Percentiles rank a stretch among this genome's conserved stretches.
phyloP scores from a whole-genome alignment of 352 stramenopile genomes.

The Phytophthora citrophthora region DNA sequence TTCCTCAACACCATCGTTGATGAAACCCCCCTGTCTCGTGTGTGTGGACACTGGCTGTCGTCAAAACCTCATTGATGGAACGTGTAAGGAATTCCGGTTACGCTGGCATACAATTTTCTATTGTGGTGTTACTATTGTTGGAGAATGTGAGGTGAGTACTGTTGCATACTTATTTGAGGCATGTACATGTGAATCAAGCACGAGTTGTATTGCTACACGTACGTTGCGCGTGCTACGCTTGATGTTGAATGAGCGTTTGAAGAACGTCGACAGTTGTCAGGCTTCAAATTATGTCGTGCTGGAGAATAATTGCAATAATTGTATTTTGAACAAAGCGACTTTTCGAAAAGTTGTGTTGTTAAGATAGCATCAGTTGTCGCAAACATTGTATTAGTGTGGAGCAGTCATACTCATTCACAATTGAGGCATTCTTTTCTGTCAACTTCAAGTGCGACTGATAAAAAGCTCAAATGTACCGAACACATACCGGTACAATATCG shows the following conservation, averaged over 20 bases:
- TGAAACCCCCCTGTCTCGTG: too few species aligned
- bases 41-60: too few species aligned
- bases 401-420: too few species aligned
- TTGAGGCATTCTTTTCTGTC: background rate
- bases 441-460: background rate
- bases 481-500: too few species aligned
- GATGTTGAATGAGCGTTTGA: background rate
- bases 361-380: background rate
- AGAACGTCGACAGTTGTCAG: background rate
- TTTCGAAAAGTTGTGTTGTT: background rate
- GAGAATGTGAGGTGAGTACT: too few species aligned
- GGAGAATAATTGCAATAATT: background rate
- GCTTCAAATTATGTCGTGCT: background rate
- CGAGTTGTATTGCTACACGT: background rate
- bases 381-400: too few species aligned
- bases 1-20: too few species aligned
- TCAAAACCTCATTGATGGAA: too few species aligned
- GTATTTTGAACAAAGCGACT: background rate
- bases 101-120: too few species aligned
- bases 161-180: too few species aligned
- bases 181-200: background rate
- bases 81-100: too few species aligned
- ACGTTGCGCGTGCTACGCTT: background rate
- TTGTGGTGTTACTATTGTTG: too few species aligned
- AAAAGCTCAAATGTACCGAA: background rate